Evolutionary conservation across 2,329 filamentous ascomycete species (phyloP), one percentile per base, ranked within the genome.

Genomic region (Periconia sp.): DNA sequence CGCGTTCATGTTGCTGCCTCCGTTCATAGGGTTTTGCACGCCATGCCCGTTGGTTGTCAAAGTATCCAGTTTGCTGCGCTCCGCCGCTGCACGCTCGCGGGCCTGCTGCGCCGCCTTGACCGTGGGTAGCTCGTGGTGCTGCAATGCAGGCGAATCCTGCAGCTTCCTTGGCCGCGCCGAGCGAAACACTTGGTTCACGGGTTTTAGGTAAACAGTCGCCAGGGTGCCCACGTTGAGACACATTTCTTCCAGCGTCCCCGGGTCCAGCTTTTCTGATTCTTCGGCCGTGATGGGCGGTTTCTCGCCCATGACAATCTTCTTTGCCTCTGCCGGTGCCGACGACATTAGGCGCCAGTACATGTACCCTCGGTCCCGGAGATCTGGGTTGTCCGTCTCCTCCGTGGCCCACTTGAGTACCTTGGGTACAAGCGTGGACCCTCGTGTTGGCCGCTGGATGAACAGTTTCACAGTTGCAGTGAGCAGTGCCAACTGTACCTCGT

Each of bases 291-390:
- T 97, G 8, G 93, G 85, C 7, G 94, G 94, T 73, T 99, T 99
- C 63, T 96, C 90, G 55, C 94, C 93, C 93, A 99, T 97, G 61
- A 99, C 92, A 48, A 99, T 85, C 57, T 86, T 81, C 70, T 90
- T 94, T 1, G 94, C 94, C 0, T 89, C 85, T 47, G 88, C 86
- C 63, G 96, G 93, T 71, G 97, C 92, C 0, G 92, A 95, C 1
- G 92, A 96, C 1, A 99, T 82, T 14, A 99, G 82, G 5, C 94
- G 90, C 94, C 94, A 99, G 80, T 99, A 99, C 92, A 99, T 97
- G 79, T 97, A 99, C 0, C 94, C 94, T 65, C 94, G 83, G 73
- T 99, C 94, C 59, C 94, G 87, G 27, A 99, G 84, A 74, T 99
- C 94, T 0, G 94, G 94, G 74, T 99, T 97, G 70, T 99, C 94